Conservation (phyloP, 106 monocot genomes). For the Dendrobium catenatum region DNA sequence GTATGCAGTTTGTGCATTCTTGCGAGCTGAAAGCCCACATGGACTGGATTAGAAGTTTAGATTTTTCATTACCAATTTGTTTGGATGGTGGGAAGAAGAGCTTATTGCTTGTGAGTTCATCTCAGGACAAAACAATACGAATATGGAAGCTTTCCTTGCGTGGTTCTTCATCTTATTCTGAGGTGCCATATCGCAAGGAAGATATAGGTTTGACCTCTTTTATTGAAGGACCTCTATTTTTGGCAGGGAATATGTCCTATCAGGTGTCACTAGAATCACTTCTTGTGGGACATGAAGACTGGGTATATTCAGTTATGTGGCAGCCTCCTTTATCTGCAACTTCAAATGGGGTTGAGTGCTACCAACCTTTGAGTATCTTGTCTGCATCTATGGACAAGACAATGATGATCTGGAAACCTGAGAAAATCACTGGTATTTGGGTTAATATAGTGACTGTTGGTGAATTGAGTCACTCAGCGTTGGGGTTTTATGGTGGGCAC, state of each 20-base stretch:
- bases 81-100: conserved; percentile 30
- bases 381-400: conserved; percentile 99
- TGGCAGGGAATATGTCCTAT: conserved; percentile 44
- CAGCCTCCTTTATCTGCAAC: conserved; percentile 51
- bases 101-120: conserved; percentile 86
- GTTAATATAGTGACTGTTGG: conserved; percentile 89
- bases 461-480: conserved; percentile 81
- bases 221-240: conserved; percentile 77
- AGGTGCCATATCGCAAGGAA: conserved; percentile 25
- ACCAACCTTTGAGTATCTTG: conserved; percentile 80
- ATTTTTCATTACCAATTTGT: conserved; percentile 70
- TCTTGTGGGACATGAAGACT: conserved; percentile 93
- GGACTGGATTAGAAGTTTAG: conserved; percentile 96
- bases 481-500: conserved; percentile 97
- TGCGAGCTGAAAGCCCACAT: conserved; percentile 92
- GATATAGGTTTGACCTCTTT: conserved; percentile 65
- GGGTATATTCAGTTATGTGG: conserved; percentile 97
- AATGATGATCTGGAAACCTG: conserved; percentile 99
- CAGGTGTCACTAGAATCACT: conserved; percentile 91
- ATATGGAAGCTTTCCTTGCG: conserved; percentile 76
- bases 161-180: conserved; percentile 20
- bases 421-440: conserved; percentile 93
- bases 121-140: conserved; percentile 92
- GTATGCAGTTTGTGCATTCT: conserved; percentile 61
- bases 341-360: conserved; percentile 10